These are phyloP conservation scores for Tetrahymena borealis DNA, from an alignment of 73 alveolate genomes.

Conservation along the genomic window DNA sequence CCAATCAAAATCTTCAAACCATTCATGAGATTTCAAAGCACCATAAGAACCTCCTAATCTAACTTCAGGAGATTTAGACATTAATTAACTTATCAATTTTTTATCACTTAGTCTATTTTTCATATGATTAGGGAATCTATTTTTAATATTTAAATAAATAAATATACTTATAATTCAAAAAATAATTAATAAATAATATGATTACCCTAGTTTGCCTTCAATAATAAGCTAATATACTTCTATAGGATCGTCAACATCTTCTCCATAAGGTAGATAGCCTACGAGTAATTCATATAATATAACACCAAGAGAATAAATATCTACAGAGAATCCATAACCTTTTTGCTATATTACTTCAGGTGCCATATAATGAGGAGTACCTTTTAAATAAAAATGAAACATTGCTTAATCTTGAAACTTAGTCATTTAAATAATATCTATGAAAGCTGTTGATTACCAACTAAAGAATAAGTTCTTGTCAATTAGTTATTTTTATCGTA, in stretches of 20 bases:
- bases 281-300: conserved; percentile 84
- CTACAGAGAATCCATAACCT: conserved; percentile 97
- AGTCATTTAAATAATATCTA: too few relatives aligned
- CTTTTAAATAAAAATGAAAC: conserved; percentile 8
- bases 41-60: conserved; percentile 37
- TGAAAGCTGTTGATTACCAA: conserved; percentile 40
- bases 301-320: conserved; percentile 95
- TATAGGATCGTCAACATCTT: not conserved
- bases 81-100: conserved; percentile 19
- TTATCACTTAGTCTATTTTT: not conserved
- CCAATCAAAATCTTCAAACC: conserved; percentile 46
- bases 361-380: conserved; percentile 97
- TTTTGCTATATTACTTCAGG: conserved; percentile 93
- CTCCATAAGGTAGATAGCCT: conserved; percentile 95
- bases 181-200: not conserved
- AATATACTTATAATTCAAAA: not conserved
- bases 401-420: not conserved
- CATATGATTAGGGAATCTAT: not conserved
- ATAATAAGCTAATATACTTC: not conserved
- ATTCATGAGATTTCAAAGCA: conserved; percentile 30
- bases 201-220: not conserved
- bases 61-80: conserved; percentile 27
- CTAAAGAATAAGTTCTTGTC: conserved; percentile 55
- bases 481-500: conserved; percentile 33
- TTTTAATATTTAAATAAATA: not conserved